Base-by-base conservation (phyloP, 2,329 filamentous ascomycete species). In the Talaromyces sp. region DNA sequence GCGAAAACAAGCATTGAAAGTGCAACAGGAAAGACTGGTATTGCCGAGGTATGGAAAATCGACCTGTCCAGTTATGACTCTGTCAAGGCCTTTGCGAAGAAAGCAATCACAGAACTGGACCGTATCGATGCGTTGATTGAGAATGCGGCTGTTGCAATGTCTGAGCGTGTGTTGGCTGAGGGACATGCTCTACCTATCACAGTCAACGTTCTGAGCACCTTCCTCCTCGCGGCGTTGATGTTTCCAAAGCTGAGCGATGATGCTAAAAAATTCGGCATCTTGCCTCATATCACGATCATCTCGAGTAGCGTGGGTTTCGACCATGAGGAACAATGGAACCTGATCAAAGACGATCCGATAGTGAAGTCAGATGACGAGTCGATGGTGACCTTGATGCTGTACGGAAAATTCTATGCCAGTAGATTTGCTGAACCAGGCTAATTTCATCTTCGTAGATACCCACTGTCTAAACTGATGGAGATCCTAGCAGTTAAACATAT, bases 41-140 rank as follows among this genome's bases (percentile, higher is more conserved):
- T 42, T 0, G 71, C 84, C 4, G 72, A 82, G 4, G 79, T 83
- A 5, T 83, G 78, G 78, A n/a, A 68, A 3, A 66, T 85, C 12
- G 79, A 85, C 50, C 78, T 84, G 72, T 63, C 65, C 5, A 64
- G 65, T 53, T 69, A 67, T 44, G 40, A 66, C 16, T 68, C 63
- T 2, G 64, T 59, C 2, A 14, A 68, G 9, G 30, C 50, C 1
- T 65, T 68, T n/a, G 36, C 60, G 10, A 36, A 58, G 2, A 60
- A 57, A 23, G 61, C 66, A 16, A 62, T 61, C n/a, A 18, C 50
- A 12, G 47, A 68, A 18, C 55, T 68, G 4, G 42, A 57, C 0
- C 63, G 65, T 2, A 56, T 68, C 1, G 61, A 68, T 58, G 53
- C 67, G 5, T 34, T 68, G 2, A 42, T 68, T 4, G 65, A 63